Evolutionary conservation across 805 yeast genomes (phyloP), one percentile per base, ranked within the genome.

Genomic region (Torulaspora maleeae): DNA sequence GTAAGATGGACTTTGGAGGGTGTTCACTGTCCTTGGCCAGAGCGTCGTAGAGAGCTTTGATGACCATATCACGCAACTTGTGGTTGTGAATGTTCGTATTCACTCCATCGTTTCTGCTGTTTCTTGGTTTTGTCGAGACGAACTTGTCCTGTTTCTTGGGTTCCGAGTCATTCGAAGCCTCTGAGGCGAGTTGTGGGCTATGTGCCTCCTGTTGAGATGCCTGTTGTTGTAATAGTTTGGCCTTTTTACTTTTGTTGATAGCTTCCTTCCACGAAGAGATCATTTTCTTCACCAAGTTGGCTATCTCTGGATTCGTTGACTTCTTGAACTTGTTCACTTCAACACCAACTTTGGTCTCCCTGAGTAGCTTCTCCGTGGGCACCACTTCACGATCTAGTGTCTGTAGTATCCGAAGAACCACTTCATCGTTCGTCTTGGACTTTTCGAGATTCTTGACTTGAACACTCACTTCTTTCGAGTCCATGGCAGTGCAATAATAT

Each of bases 331-430:
- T 89, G 70, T 93, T 93, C 34, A 93, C 97, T 7, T 90, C 91
- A 13, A 93, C 91, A 52, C 99, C 99, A n/a, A 93, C 91, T 65
- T 88, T 89, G 7, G 99, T 93, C 59, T 91, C 79, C 58, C 97
- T 77, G 41, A 91, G 73, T 28, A 91, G 72, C 61, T 81, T 78
- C 61, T 91, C 98, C 1, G 95, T 82, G 8, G 98, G 96, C 42
- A 88, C 86, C 28, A 66, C 55, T 10, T 86, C 86, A 45, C 75
- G 78, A 54, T 83, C 80, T 49, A 91, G 70, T 19, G 76, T 72
- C 35, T 72, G 76, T 52, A 91, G 69, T 13, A 90, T 76, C 60
- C 82, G 84, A 44, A 84, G 59, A 22, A 86, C 77, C 3, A 83
- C 76, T 33, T 76, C 78, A 43, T 86, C 82, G 44, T 77, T 77